Conservation (phyloP, 345 rosid genomes). For the Citrus cavaleriei region DNA sequence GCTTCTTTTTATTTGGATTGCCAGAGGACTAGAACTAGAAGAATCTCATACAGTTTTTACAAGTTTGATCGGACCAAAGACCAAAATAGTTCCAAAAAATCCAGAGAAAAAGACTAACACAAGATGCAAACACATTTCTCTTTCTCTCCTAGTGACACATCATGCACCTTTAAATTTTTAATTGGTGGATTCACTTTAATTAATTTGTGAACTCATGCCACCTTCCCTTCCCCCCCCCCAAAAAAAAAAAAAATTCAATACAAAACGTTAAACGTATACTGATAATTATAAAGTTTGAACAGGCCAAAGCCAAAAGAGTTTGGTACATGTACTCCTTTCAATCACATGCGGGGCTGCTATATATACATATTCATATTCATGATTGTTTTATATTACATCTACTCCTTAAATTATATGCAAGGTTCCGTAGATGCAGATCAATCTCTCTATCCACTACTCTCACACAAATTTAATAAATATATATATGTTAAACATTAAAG, state of each 20-base stretch:
- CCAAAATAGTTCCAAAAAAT: constrained; percentile 36
- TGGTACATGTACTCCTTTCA: background rate
- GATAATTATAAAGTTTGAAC: background rate
- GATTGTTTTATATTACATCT: background rate
- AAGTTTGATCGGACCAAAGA: constrained; percentile 41
- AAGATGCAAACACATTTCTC: constrained; percentile 25
- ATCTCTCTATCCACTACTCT: background rate
- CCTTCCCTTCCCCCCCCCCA: background rate
- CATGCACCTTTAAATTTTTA: constrained; percentile 17
- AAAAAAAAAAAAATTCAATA: background rate
- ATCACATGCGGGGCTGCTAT: background rate
- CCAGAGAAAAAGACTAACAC: constrained; percentile 37
- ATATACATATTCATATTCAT: background rate
- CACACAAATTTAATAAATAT: background rate
- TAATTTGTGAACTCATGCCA: constrained; percentile 27
- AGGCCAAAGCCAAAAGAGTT: background rate
- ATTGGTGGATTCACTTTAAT: constrained; percentile 38
- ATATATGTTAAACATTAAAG: constrained; percentile 4
- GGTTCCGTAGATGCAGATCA: background rate
- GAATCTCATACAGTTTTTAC: constrained; percentile 30
- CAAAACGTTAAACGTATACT: background rate
- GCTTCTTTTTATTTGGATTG: constrained; percentile 14
- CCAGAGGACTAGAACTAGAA: constrained; percentile 13
- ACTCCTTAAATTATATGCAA: background rate
- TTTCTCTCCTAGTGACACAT: constrained; percentile 4